A percentile compares a stretch with the other conserved stretches of the same genome.
These are phyloP conservation scores for Wickerhamomyces queroliae DNA, from an alignment of 805 yeast species.

Conservation along the genomic window DNA sequence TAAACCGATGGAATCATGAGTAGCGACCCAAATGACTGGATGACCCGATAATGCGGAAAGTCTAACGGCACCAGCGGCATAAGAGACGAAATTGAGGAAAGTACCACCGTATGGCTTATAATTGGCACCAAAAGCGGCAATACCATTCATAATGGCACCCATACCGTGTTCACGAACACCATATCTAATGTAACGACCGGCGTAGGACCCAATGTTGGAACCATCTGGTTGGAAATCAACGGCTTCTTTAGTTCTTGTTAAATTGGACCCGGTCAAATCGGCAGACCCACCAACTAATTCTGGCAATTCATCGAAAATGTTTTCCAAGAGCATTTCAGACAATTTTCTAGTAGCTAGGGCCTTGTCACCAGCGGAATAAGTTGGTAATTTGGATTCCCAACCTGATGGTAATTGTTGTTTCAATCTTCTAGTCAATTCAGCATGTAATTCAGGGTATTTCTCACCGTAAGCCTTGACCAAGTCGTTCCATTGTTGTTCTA, in stretches of 20 bases:
- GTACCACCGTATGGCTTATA: conserved; percentile 94
- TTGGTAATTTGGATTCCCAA: conserved; percentile 78
- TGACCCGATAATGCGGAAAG: conserved; percentile 78
- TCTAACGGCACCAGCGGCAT: conserved; percentile 86
- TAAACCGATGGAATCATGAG: conserved; percentile 85
- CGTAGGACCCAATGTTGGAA: conserved; percentile 74
- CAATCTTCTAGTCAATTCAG: conserved; percentile 76
- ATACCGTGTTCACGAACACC: conserved; percentile 99
- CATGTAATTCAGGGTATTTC: conserved; percentile 73
- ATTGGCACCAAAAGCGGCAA: conserved; percentile 84
- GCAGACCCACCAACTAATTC: conserved; percentile 98
- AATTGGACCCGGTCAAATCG: conserved; percentile 94
- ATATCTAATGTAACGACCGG: conserved; percentile 92
- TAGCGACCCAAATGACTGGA: conserved; percentile 83
- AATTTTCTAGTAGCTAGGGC: conserved; percentile 93
- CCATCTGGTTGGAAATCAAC: conserved; percentile 89
- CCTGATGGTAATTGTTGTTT: conserved; percentile 70
- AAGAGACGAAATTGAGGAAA: conserved; percentile 87
- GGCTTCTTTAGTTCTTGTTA: conserved; percentile 81
- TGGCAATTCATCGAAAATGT: conserved; percentile 61
- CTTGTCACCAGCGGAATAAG: conserved; percentile 68
- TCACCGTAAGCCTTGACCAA: conserved; percentile 53
- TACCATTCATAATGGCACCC: conserved; percentile 99
- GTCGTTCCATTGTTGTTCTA: conserved; percentile 72
- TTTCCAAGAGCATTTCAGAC: conserved; percentile 71